Percentiles rank a stretch among this genome's conserved stretches.
phyloP scores from a whole-genome alignment of 164 flowering plant species.

The Magnolia changhungtana region DNA sequence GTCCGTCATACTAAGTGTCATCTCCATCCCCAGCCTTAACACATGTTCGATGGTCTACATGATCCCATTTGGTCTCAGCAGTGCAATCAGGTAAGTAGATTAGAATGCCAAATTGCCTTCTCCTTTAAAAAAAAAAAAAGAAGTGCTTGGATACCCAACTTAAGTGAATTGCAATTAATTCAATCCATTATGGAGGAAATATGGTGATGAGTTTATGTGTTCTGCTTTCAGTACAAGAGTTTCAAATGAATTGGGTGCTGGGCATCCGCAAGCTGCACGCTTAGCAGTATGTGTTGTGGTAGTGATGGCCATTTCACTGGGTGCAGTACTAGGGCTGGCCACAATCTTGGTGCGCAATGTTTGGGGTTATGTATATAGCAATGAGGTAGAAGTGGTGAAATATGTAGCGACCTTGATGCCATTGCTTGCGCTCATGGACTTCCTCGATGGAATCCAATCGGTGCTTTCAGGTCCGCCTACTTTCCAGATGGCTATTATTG shows the following conservation, averaged over 20 bases:
- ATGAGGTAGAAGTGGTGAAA: constrained; percentile 32
- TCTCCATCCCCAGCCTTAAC: constrained; percentile 5
- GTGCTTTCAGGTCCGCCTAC: constrained; percentile 45
- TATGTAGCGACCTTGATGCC: constrained; percentile 47
- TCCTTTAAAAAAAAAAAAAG: background rate
- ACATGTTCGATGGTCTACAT: background rate
- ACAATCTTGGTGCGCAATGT: constrained; percentile 23
- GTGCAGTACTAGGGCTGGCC: constrained; percentile 10
- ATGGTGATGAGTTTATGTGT: no score
- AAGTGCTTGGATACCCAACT: no score
- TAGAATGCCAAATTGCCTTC: background rate
- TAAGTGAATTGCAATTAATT: background rate
- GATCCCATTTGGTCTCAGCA: constrained; percentile 9
- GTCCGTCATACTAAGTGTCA: background rate
- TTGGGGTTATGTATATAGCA: constrained; percentile 35
- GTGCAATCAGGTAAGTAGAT: constrained; percentile 11
- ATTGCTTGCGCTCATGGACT: constrained; percentile 34
- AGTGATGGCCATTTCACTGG: constrained; percentile 18
- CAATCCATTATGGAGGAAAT: background rate
- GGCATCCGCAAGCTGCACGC: constrained; percentile 30
- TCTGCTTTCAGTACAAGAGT: constrained; percentile 29
- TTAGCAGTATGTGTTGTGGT: constrained; percentile 23
- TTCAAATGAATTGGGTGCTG: constrained; percentile 44
- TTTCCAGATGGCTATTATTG: background rate
- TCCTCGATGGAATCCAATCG: constrained; percentile 45